These are phyloP conservation scores for Suillus ampliporus DNA, from an alignment of 768 basidiomycete genomes.

Conservation along the genomic window DNA sequence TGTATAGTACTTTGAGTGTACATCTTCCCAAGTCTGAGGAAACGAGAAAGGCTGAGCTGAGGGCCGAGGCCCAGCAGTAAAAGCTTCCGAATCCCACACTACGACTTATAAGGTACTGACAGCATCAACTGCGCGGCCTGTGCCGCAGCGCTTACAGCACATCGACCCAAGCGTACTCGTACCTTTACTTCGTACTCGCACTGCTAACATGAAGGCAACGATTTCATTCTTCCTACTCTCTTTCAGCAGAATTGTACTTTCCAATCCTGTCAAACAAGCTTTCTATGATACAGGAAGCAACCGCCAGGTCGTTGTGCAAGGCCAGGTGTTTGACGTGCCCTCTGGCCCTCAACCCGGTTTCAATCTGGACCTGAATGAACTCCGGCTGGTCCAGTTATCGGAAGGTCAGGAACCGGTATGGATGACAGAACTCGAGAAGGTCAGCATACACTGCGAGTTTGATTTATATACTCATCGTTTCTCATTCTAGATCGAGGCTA, in stretches of 20 bases:
- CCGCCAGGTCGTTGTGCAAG: conserved; percentile 32
- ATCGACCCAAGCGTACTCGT: too few relatives aligned
- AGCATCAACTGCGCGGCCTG: too few relatives aligned
- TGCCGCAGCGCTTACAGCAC: too few relatives aligned
- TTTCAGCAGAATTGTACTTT: neutral
- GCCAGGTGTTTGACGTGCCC: conserved; percentile 30
- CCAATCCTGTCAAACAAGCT: neutral
- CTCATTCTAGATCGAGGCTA: conserved; percentile 69
- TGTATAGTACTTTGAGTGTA: too few relatives aligned
- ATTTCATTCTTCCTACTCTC: neutral
- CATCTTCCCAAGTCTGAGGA: too few relatives aligned
- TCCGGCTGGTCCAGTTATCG: conserved; percentile 72
- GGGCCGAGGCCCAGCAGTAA: too few relatives aligned
- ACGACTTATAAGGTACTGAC: too few relatives aligned
- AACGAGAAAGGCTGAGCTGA: too few relatives aligned
- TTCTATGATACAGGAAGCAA: conserved; percentile 9
- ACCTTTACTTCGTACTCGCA: neutral
- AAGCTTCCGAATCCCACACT: too few relatives aligned
- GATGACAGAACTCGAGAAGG: conserved; percentile 94
- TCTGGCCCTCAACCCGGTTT: conserved; percentile 50
- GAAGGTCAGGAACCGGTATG: conserved; percentile 71
- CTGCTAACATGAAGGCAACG: neutral
- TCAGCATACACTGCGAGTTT: neutral
- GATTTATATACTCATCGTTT: neutral
- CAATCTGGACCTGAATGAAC: conserved; percentile 71